Evolutionary conservation across 805 yeast species (phyloP), one percentile per base, ranked within the genome.

Genomic region (Hermanozyma aechmeae): DNA sequence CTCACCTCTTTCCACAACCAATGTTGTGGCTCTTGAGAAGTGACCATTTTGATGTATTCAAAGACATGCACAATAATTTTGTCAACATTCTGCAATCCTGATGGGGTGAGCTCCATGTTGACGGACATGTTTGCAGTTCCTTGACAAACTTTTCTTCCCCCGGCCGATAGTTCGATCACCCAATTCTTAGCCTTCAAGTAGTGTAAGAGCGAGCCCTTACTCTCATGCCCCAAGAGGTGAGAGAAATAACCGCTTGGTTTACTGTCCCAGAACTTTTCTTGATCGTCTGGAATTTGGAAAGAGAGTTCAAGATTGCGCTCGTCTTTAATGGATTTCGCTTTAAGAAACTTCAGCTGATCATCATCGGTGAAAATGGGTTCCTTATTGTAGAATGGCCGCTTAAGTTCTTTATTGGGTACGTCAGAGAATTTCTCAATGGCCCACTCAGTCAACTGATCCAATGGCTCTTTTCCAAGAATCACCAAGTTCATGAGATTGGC

Each of bases 221-320:
- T 82, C 58, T 89, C 98, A 53, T 89, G 97, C 23, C 97, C 97
- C 27, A 89, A 58, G 30, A 92, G 61, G 51, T 92, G 96, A 13
- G 87, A 73, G 40, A 61, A 69, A 53, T 85, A 81, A 32, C 68
- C 72, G 5, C 72, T 66, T 0, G 96, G 94, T 41, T 74, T 74
- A 15, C 69, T 66, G 30, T 70, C 68, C 82, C 87, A 82, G 14
- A 51, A 37, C 28, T 58, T 51, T 15, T 68, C 70, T 29, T 71
- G 70, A 39, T 78, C 77, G 46, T 82, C 86, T 3, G 96, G 96
- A 9, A 82, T 71, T 29, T 70, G 62, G 53, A 92, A 92, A 2
- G 71, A 52, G 10, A 92, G 34, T 38, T 76, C 79, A 25, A 92
- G 50, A 35, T 69, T 65, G 50, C 79, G 77, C 28, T 73, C 56